Percentiles rank a stretch among this genome's conserved stretches.
These are phyloP conservation scores for Ceratocystis albifundus DNA, from an alignment of 2,329 filamentous ascomycete genomes.

Conservation along the genomic window DNA sequence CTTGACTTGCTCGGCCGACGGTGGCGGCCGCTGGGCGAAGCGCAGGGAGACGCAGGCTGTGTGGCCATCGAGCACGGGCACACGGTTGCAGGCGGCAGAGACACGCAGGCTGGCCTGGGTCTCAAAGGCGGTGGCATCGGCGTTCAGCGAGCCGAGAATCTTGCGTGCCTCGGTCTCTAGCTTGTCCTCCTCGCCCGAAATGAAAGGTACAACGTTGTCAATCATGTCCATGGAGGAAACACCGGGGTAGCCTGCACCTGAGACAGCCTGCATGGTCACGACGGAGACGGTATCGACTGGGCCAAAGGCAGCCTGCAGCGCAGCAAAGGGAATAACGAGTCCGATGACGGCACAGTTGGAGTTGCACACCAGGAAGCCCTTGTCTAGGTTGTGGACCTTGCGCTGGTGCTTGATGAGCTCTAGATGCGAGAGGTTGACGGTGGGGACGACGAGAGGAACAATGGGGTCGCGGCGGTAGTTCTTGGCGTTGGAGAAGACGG, in stretches of 20 bases:
- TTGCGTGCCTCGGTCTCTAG: constrained; percentile 89
- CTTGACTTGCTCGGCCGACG: constrained; percentile 64
- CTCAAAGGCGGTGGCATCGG: constrained; percentile 59
- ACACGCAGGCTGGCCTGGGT: constrained; percentile 65
- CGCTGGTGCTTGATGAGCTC: constrained; percentile 83
- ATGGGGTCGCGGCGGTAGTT: constrained; percentile 87
- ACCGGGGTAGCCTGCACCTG: constrained; percentile 80
- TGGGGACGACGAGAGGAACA: constrained; percentile 87
- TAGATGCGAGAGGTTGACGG: constrained; percentile 82
- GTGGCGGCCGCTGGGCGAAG: constrained; percentile 65
- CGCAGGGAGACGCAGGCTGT: constrained; percentile 83
- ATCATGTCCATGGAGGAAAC: constrained; percentile 91
- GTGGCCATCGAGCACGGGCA: constrained; percentile 90
- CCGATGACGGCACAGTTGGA: constrained; percentile 97
- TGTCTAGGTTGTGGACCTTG: constrained; percentile 56
- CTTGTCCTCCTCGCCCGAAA: constrained; percentile 90
- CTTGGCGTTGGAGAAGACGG: constrained; percentile 95
- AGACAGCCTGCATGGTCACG: constrained; percentile 90
- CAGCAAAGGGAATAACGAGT: constrained; percentile 86
- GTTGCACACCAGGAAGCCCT: constrained; percentile 93
- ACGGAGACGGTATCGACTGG: constrained; percentile 64
- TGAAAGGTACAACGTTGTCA: constrained; percentile 92
- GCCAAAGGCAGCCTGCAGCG: constrained; percentile 76
- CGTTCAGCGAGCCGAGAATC: constrained; percentile 70
- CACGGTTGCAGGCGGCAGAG: constrained; percentile 81